Evolutionary conservation across 768 basidiomycete species (phyloP), one percentile per base, ranked within the genome.

Genomic region (Leucogyrophana mollusca): DNA sequence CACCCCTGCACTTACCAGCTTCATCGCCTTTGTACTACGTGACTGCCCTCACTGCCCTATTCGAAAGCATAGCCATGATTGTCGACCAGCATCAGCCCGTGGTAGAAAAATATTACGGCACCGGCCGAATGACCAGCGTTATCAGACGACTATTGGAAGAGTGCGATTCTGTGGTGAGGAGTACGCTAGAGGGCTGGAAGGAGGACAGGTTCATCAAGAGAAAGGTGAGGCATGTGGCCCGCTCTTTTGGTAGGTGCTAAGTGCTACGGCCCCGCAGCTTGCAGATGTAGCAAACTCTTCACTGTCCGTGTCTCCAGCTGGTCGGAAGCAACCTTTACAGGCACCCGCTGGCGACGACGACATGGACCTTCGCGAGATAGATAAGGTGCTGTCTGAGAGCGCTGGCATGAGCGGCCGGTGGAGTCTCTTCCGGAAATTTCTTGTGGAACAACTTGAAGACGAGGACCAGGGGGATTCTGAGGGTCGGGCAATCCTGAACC

Each of bases 1-100:
- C 16, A 5, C 2, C 11, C 16, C 25, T 20, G 10, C 2, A 20
- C 16, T 23, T 17, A 8, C 16, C 11, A 96, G 95, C 90, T 1
- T 93, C 93, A 8, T 95, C 94, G 0, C 87, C 95, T 0, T 67
- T 93, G 21, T 95, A 96, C 68, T 98, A 92, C 61, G 83, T 96
- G 52, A 85, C 91, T 3, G 79, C 85, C 9, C 70, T 99, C 45
- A 97, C 95, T 2, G 85, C 90, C 5, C 77, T 99, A 1, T 94
- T 98, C 55, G 96, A 99, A 68, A 88, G 86, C 46, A 87, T 99
- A 41, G 96, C 94, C 0, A 82, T 91, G 73, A 93, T 99, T 53
- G 85, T 99, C 17, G 93, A 95, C 57, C 96, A 99, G 59, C 96
- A 99, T 60, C 95, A 96, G 55, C 90, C 93, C 2, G 83, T 99